A percentile compares a stretch with the other conserved stretches of the same genome.
Conservation (phyloP, 306 rosid genomes). For the Oemleria cerasiformis region DNA sequence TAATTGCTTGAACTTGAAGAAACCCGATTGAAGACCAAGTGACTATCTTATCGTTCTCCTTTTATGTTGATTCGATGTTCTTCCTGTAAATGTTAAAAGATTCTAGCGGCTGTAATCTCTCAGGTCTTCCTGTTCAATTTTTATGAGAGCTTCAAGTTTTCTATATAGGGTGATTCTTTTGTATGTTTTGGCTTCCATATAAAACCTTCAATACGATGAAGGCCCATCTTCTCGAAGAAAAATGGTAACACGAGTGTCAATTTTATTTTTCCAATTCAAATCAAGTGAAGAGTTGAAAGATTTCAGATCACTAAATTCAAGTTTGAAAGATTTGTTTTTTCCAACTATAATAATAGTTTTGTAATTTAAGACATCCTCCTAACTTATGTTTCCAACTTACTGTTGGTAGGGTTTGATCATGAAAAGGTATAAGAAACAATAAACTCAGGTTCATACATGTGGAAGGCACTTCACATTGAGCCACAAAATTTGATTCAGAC, state of each 20-base stretch:
- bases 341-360: too few species aligned
- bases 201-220: neutral
- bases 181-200: neutral
- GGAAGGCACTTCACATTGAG: neutral
- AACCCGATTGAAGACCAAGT: slow-evolving; percentile 41
- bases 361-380: too few species aligned
- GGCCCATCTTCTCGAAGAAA: neutral
- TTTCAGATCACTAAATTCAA: too few species aligned
- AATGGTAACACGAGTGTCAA: neutral
- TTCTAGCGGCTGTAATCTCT: neutral
- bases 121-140: neutral
- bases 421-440: neutral
- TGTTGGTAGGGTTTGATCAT: too few species aligned
- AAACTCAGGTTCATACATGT: neutral
- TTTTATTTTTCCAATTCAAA: too few species aligned
- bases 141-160: neutral
- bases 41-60: neutral
- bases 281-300: too few species aligned
- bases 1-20: slow-evolving; percentile 86
- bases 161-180: neutral
- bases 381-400: too few species aligned
- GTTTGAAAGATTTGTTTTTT: too few species aligned
- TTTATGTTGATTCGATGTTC: neutral
- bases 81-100: neutral
- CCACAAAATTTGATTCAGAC: neutral